These are phyloP conservation scores for Cyclotella kingstonii DNA, from an alignment of 108 stramenopile genomes.

Conservation along the genomic window DNA sequence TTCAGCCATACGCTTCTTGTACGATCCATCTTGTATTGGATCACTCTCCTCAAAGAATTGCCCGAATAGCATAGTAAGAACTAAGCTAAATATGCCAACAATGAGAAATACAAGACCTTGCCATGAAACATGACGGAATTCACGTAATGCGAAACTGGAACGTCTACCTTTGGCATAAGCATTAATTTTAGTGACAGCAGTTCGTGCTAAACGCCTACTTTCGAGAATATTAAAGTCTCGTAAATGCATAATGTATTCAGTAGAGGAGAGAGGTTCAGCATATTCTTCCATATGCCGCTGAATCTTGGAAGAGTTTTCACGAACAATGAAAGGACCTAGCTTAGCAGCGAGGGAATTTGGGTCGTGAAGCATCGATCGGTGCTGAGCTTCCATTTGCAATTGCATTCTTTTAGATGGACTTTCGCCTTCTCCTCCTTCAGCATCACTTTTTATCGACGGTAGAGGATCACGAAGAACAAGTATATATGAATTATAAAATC, in stretches of 20 bases:
- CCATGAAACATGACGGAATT: constrained; percentile 55
- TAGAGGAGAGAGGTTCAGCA: constrained; percentile 1
- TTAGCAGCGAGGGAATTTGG: constrained; percentile 63
- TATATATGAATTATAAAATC: constrained; percentile 58
- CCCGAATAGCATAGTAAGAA: constrained; percentile 67
- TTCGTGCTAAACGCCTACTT: constrained; percentile 55
- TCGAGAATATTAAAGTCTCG: constrained; percentile 66
- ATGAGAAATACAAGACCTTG: constrained; percentile 67
- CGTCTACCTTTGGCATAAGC: constrained; percentile 64
- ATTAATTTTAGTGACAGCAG: constrained; percentile 61
- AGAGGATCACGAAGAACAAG: constrained; percentile 44
- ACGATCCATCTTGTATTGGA: constrained; percentile 38
- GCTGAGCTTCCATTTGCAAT: constrained; percentile 30
- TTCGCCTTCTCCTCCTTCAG: constrained; percentile 15
- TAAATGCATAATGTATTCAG: constrained; percentile 49
- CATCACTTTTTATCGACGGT: constrained; percentile 7
- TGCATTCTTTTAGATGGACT: constrained; percentile 46
- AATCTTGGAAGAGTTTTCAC: constrained; percentile 7
- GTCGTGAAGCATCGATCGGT: constrained; percentile 46
- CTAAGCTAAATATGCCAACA: constrained; percentile 60
- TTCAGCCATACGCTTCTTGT: constrained; percentile 34
- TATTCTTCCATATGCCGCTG: constrained; percentile 1
- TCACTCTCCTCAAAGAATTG: constrained; percentile 72
- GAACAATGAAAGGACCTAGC: constrained; percentile 41
- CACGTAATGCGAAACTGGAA: constrained; percentile 59